Base-by-base conservation (phyloP, 208 protist genomes). In the Herpetomonas muscarum region DNA sequence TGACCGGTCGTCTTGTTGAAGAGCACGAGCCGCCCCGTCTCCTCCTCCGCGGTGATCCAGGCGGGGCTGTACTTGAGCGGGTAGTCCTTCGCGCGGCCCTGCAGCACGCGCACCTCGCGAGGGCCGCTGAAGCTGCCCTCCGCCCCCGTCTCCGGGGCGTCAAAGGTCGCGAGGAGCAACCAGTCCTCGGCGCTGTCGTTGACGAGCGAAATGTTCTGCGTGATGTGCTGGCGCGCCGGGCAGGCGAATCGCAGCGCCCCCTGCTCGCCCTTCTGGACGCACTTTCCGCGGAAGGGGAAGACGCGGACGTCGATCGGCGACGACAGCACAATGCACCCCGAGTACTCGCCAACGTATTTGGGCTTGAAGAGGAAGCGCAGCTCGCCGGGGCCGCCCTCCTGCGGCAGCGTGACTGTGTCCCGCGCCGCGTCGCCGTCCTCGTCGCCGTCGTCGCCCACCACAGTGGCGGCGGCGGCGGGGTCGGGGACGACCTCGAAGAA, bases 241-340 rank as follows among this genome's bases (percentile, higher is more conserved):
- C 87, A 92, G 31, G 51, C 41, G 68, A 98, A 97, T 30, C 89
- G 86, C 46, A 98, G 64, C 49, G 76, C 65, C n/a, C 76, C 68
- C 39, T 70, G 64, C 48, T 89, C 79, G 7, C 90, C 87, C 9
- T 67, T 70, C 24, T 89, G 76, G 26, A 90, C 76, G 61, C 82
- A 90, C 50, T 84, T 85, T 15, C 92, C 93, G 6, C 58, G 60
- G 25, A 97, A n/a, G 1, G 73, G 76, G 45, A 95, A 67, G 6
- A 95, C 52, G 28, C 95, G 89, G 49, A 96, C 81, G 61, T 98
- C 95, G 19, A 79, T 77, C 21, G 76, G 34, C 1, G 88, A 97
- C n/a, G 73, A 52, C 30, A 98, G 76, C 26, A 94, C 17, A 39
- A 95, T 67, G 56, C 61, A 79, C n/a, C 82, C 83, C 52, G 62